phyloP scores from a whole-genome alignment of 179 eudicot genomes.

The Amaranthus tricolor region DNA sequence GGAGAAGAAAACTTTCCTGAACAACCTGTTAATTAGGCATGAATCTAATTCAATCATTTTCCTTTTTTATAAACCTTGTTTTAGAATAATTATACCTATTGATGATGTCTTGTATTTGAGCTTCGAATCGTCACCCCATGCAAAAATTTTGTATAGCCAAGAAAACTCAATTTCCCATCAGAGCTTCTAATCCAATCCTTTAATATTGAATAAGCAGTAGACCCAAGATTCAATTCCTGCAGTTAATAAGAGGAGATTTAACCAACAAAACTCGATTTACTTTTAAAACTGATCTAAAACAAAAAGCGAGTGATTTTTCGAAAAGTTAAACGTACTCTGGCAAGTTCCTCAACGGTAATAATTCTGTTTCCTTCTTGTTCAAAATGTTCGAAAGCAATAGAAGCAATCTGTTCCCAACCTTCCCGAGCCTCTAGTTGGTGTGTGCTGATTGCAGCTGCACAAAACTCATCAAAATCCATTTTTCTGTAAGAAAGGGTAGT shows the following conservation, averaged over 20 bases:
- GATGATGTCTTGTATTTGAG: constrained; percentile 59
- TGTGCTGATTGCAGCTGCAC: constrained; percentile 82
- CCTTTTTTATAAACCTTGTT: background rate
- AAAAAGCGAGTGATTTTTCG: background rate
- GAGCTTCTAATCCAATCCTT: constrained; percentile 84
- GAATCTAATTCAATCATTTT: constrained; percentile 24
- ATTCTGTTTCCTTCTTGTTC: constrained; percentile 75
- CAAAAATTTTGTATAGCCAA: constrained; percentile 90
- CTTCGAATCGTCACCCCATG: constrained; percentile 89
- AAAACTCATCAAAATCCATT: constrained; percentile 87
- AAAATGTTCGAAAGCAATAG: constrained; percentile 65
- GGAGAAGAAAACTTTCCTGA: constrained; percentile 22
- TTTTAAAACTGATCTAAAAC: background rate
- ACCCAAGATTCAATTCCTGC: constrained; percentile 90
- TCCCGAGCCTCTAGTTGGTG: constrained; percentile 87
- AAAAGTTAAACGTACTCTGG: constrained; percentile 47
- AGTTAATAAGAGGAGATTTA: background rate
- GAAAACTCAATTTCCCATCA: constrained; percentile 78
- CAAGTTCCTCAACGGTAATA: constrained; percentile 72
- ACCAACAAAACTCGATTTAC: background rate
- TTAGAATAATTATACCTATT: constrained; percentile 21
- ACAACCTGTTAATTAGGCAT: constrained; percentile 20
- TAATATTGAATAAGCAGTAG: constrained; percentile 55
- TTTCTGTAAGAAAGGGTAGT: constrained; percentile 62
- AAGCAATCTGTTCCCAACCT: constrained; percentile 78